Evolutionary conservation across 495 filamentous ascomycete species (phyloP).

Genomic region (Aspergillus leporis): DNA sequence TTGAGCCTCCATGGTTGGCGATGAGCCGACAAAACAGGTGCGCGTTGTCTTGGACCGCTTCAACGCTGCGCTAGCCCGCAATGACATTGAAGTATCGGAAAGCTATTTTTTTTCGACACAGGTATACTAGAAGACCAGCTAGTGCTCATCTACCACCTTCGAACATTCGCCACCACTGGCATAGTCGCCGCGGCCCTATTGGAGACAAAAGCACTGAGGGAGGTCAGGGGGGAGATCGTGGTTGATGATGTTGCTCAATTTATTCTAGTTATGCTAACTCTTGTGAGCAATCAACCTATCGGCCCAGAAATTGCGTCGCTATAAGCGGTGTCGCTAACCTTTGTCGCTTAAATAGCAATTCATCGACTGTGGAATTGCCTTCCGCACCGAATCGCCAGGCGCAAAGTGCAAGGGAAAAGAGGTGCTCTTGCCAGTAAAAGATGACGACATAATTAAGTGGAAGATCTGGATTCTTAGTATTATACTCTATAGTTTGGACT

Average conservation of each 20-base stretch:
- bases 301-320: neutral
- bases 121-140: conserved; percentile 28
- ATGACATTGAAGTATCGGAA: conserved; percentile 8
- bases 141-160: conserved; percentile 26
- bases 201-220: conserved; percentile 19
- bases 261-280: conserved; percentile 14
- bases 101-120: conserved; percentile 23
- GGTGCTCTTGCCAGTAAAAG: conserved; percentile 18
- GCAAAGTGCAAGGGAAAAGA: conserved; percentile 22
- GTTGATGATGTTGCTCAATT: conserved; percentile 22
- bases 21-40: conserved; percentile 19
- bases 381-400: conserved; percentile 19
- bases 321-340: neutral
- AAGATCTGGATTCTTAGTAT: conserved; percentile 29
- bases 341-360: conserved; percentile 20
- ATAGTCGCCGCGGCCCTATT: conserved; percentile 18
- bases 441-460: conserved; percentile 15
- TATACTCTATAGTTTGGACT: conserved; percentile 18
- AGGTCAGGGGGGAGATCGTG: conserved; percentile 15
- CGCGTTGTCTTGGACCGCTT: conserved; percentile 9
- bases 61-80: conserved; percentile 18
- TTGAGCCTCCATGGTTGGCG: conserved; percentile 17
- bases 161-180: conserved; percentile 14
- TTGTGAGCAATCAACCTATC: conserved; percentile 14
- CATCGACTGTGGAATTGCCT: conserved; percentile 24